phyloP scores from a whole-genome alignment of 306 rosid genomes.

The Crataegus laevigata region DNA sequence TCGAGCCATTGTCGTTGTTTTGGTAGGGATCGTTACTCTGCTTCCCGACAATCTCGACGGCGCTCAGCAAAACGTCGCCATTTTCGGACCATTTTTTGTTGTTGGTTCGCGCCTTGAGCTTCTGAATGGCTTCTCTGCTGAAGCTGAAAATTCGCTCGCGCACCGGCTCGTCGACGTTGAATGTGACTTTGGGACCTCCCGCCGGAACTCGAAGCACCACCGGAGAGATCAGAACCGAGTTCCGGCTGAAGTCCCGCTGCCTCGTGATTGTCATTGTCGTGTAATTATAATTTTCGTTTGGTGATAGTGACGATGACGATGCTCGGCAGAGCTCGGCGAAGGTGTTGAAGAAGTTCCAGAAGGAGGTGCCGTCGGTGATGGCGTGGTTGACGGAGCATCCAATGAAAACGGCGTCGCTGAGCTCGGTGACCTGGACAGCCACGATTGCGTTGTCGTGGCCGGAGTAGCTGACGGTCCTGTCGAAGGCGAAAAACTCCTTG shows the following conservation, averaged over 20 bases:
- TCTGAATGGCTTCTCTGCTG: slow-evolving; percentile 56
- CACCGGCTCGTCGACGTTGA: slow-evolving; percentile 45
- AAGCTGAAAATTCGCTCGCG: slow-evolving; percentile 71
- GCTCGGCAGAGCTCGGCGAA: slow-evolving; percentile 57
- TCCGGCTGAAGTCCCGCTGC: slow-evolving; percentile 55
- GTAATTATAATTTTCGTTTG: not conserved
- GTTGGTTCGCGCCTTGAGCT: slow-evolving; percentile 39
- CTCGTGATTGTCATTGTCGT: not conserved
- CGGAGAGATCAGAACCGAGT: slow-evolving; percentile 40
- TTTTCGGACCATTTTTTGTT: not conserved
- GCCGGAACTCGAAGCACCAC: slow-evolving; percentile 55
- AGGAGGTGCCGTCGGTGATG: slow-evolving; percentile 76
- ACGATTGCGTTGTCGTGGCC: slow-evolving; percentile 62
- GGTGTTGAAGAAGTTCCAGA: slow-evolving; percentile 92
- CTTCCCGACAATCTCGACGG: slow-evolving; percentile 46
- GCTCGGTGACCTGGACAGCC: slow-evolving; percentile 71
- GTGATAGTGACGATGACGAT: not conserved
- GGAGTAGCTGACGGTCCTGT: slow-evolving; percentile 53
- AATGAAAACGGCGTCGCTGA: slow-evolving; percentile 66
- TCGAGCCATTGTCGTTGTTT: slow-evolving; percentile 20
- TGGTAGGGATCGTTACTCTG: slow-evolving; percentile 36
- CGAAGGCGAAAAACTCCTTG: slow-evolving; percentile 52
- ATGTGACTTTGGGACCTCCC: slow-evolving; percentile 66
- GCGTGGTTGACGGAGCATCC: slow-evolving; percentile 78
- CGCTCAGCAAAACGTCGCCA: not conserved